Conservation (phyloP, 148 eudicot genomes). For the Polygonum maritimum region DNA sequence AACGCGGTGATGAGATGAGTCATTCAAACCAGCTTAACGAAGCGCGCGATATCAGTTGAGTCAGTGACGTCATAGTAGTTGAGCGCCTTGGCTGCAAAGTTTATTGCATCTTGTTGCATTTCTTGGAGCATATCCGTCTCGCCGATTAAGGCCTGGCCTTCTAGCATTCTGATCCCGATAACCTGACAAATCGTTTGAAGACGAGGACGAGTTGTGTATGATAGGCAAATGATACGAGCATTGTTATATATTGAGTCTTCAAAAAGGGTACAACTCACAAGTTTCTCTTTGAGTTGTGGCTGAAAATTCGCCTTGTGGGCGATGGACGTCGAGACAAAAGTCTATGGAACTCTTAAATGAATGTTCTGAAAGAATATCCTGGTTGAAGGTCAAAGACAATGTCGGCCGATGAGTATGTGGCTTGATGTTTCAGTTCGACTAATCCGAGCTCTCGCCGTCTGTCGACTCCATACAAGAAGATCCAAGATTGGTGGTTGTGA, state of each 20-base stretch:
- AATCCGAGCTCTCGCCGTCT: neutral
- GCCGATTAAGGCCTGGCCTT: conserved; percentile 22
- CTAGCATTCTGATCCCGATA: conserved; percentile 31
- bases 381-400: neutral
- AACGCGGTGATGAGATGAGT: neutral
- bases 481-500: neutral
- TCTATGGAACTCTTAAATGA: too few relatives aligned
- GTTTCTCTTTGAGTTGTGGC: neutral
- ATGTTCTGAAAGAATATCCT: neutral
- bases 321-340: neutral
- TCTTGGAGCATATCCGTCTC: conserved; percentile 69
- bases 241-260: neutral
- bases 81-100: conserved; percentile 62
- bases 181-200: neutral
- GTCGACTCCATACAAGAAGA: neutral
- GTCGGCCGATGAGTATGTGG: neutral
- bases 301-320: neutral
- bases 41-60: conserved; percentile 63
- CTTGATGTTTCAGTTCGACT: neutral
- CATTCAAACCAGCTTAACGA: conserved; percentile 52
- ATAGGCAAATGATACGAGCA: neutral
- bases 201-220: neutral
- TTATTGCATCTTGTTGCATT: conserved; percentile 62
- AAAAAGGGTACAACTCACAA: neutral
- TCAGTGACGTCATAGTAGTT: conserved; percentile 72